phyloP scores from a whole-genome alignment of 75 land plant genomes.

The Cunninghamia lanceolata region DNA sequence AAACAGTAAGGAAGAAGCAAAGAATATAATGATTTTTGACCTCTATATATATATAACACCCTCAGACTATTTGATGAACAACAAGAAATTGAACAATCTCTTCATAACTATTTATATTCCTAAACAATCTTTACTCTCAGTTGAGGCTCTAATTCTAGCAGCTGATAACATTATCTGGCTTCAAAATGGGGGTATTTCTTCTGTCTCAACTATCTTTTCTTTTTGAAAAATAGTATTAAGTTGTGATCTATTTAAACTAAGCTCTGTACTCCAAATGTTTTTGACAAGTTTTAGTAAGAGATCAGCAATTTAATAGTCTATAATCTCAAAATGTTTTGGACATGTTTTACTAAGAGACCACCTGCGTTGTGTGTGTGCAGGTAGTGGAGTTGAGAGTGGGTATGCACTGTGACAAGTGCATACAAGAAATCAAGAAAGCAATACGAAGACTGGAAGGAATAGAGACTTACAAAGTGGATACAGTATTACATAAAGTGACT shows the following conservation, averaged over 20 bases:
- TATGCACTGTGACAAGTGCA: conserved; percentile 73
- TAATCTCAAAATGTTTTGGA: background rate
- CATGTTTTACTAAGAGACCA: background rate
- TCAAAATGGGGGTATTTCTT: background rate
- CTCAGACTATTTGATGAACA: background rate
- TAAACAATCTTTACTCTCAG: background rate
- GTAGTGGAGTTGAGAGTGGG: conserved; percentile 72
- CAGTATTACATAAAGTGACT: conserved; percentile 52
- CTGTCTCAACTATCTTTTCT: background rate
- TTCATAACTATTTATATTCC: background rate
- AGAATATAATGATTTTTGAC: background rate
- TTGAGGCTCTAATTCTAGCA: background rate
- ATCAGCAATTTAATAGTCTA: background rate
- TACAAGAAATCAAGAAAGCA: conserved; percentile 59
- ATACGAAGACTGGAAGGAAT: conserved; percentile 66
- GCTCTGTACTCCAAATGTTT: too few species aligned
- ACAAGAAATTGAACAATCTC: background rate
- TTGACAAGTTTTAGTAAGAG: background rate
- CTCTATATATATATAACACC: background rate
- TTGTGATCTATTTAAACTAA: background rate
- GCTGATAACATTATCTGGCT: background rate
- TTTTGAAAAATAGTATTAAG: background rate
- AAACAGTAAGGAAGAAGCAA: background rate
- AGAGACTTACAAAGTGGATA: conserved; percentile 57
- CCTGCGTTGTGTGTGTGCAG: conserved; percentile 12